Evolutionary conservation across 2,329 filamentous ascomycete genomes (phyloP), one percentile per base, ranked within the genome.

Genomic region (Ophiostoma ulmi): DNA sequence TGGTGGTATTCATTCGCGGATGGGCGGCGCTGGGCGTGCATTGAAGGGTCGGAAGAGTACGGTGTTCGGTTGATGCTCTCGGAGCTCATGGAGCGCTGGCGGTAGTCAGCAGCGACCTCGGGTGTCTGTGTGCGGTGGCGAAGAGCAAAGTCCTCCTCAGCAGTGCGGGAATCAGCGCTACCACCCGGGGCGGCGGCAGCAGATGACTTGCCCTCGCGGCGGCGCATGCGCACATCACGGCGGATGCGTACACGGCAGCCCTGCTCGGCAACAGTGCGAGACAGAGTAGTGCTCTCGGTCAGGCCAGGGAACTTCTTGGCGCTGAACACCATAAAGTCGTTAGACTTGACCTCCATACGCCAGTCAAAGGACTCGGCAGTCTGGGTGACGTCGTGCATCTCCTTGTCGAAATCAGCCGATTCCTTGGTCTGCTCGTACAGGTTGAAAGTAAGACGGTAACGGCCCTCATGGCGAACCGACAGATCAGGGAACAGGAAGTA

Each of bases 401-500:
- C 84, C 75, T 86, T 73, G 80, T 96, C 92, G 71, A 89, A 86
- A 80, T 97, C 93, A 79, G 90, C 90, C 72, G 87, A 82, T 71
- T 96, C 90, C 84, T 97, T 97, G 77, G 93, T 90, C 78, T 97
- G 91, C 82, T 99, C 95, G 76, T 95, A 98, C 44, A 99, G 83
- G 76, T 93, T 94, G 81, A 99, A 98, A 73, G 89, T 91, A 70
- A 99, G 82, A n/a, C 90, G 86, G 80, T 97, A 99, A 75, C 90
- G 90, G 73, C 95, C 95, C 80, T 99, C 95, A 77, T 99, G 94
- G 71, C 95, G 90, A 67, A 99, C 94, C 0, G 94, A 97, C 38
- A 98, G 84, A 80, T 99, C 95, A 3, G 95, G 95, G 79, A 99
- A 99, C 79, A 99, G 92, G 80, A 99, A 99, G 80, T 98, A 99